Evolutionary conservation across 148 eudicot genomes (phyloP), one percentile per base, ranked within the genome.

Genomic region (Heliosperma pusillum): DNA sequence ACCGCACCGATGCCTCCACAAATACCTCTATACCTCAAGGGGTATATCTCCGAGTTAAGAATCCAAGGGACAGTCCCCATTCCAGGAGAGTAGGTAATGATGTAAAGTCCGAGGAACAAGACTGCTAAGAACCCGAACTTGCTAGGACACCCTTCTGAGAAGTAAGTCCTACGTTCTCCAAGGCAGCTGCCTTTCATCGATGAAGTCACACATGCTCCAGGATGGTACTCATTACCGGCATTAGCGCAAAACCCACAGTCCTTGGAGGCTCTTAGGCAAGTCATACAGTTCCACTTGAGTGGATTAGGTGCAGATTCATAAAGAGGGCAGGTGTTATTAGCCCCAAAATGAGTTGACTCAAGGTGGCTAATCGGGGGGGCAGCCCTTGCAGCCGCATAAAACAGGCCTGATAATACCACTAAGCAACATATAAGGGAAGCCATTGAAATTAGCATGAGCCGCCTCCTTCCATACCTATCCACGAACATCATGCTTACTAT

Each of bases 11-110:
- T 86, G 19, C 97, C 95, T 29, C 97, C 92, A 24, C 95, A 85
- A 11, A 86, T 74, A 33, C 97, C 97, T 72, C 97, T 68, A 79
- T 87, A 89, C 61, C 76, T 82, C 63, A 89, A 59, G 0, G 92
- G 94, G 77, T 92, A 89, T 44, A 92, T 88, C 86, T 89, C 93
- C 0, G 90, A 89, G 85, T 89, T 93, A 3, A 89, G 84, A 10
- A 91, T 85, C 96, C 96, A 91, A 1, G 92, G 92, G 16, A 78
- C 92, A 0, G 92, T 85, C 30, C 91, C 93, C 90, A 89, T 89
- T 7, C 93, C 96, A 0, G 93, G 90, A 2, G 96, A 85, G 76
- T 84, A 89, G 11, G 81, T 44, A 24, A 86, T 70, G n/a, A 90
- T 93, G 85, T 90, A 89, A 40, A 79, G 69, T 30, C 86, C 91